A percentile compares a stretch with the other conserved stretches of the same genome.
phyloP scores from a whole-genome alignment of 73 alveolate species.

The Effrenium voratum region DNA sequence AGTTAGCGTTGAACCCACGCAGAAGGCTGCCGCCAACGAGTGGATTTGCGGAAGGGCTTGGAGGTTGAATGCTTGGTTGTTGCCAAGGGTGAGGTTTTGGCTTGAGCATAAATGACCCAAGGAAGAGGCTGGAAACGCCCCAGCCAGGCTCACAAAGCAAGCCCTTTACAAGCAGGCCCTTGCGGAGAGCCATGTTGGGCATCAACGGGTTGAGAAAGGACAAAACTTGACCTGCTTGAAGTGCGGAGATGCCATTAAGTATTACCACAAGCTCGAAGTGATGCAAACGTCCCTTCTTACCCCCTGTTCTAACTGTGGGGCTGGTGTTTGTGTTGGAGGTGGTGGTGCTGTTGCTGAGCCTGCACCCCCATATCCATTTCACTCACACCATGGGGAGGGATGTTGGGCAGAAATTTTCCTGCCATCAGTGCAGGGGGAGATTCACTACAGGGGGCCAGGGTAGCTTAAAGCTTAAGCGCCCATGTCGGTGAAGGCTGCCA shows the following conservation, averaged over 20 bases:
- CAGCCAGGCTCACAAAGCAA: background rate
- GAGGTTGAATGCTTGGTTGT: background rate
- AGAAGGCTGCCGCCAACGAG: background rate
- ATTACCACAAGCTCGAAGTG: no score
- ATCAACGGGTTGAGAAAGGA: background rate
- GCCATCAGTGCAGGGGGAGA: no score
- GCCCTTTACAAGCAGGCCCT: background rate
- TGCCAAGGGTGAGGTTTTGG: conserved; percentile 7
- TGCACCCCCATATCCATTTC: background rate
- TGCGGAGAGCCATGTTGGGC: background rate
- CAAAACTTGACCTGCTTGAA: background rate
- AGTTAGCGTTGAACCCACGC: background rate
- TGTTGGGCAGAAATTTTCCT: background rate
- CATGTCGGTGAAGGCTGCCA: background rate
- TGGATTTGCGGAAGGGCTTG: background rate
- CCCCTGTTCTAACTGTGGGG: background rate
- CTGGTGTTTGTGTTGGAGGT: background rate
- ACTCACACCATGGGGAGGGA: conserved; percentile 35
- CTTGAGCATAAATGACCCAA: background rate
- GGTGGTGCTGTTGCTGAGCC: no score
- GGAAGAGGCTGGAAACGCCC: background rate
- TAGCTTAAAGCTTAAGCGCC: background rate
- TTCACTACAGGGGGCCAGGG: no score
- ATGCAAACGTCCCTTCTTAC: no score
- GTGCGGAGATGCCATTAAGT: background rate